A percentile compares a stretch with the other conserved stretches of the same genome.
Conservation (phyloP, 768 basidiomycete genomes). For the Ramaria sp. region DNA sequence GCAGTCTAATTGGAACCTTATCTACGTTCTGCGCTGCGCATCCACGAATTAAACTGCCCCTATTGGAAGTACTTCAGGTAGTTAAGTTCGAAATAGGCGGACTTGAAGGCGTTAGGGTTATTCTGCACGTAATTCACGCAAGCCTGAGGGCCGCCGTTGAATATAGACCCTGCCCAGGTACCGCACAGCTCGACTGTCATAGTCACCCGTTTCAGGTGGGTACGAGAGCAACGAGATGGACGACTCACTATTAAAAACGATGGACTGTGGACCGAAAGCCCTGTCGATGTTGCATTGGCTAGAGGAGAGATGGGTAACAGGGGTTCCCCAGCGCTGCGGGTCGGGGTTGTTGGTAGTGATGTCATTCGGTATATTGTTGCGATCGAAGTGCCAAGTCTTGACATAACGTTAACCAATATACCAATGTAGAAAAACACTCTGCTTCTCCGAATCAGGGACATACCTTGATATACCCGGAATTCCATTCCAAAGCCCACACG, state of each 20-base stretch:
- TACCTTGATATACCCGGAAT: conserved; percentile 30
- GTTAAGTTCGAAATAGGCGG: conserved; percentile 11
- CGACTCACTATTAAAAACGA: conserved; percentile 9
- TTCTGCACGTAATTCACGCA: conserved; percentile 9
- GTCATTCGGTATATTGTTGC: conserved; percentile 8
- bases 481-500: conserved; percentile 32
- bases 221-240: not conserved
- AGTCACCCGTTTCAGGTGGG: not conserved
- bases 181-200: conserved; percentile 10
- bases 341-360: conserved; percentile 5
- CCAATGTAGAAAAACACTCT: conserved; percentile 32
- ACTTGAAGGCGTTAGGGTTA: conserved; percentile 9
- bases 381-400: conserved; percentile 10
- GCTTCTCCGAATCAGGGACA: conserved; percentile 23
- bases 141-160: conserved; percentile 7
- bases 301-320: conserved; percentile 8
- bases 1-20: no score
- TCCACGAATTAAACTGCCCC: not conserved
- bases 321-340: conserved; percentile 10
- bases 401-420: not conserved
- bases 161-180: conserved; percentile 11
- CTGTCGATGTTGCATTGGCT: conserved; percentile 8
- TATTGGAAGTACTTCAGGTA: conserved; percentile 7
- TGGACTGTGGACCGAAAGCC: conserved; percentile 8
- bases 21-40: no score